phyloP scores from a whole-genome alignment of 805 yeast species.

The Candida boleticola region DNA sequence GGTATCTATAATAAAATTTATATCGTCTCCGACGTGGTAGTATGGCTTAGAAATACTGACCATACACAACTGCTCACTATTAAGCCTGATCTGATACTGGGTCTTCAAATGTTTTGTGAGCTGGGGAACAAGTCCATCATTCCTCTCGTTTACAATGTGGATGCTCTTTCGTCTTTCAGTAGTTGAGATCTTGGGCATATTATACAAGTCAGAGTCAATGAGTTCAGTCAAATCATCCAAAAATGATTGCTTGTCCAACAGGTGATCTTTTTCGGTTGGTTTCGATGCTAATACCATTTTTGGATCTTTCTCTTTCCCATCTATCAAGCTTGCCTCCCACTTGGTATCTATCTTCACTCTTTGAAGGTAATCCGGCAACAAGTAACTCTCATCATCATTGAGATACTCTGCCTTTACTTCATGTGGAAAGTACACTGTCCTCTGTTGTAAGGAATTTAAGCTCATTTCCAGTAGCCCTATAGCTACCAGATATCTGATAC shows the following conservation, averaged over 20 bases:
- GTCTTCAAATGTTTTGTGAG: slow-evolving; percentile 27
- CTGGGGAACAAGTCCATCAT: slow-evolving; percentile 20
- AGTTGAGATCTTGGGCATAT: slow-evolving; percentile 32
- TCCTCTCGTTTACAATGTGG: slow-evolving; percentile 15
- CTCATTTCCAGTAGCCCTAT: slow-evolving; percentile 29
- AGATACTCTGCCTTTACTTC: slow-evolving; percentile 22
- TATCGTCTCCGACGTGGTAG: slow-evolving; percentile 39
- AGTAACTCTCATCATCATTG: slow-evolving; percentile 22
- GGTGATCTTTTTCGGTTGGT: neutral
- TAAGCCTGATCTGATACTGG: slow-evolving; percentile 37
- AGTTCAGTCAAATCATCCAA: slow-evolving; percentile 30
- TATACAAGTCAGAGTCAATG: slow-evolving; percentile 30
- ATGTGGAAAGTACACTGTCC: slow-evolving; percentile 36
- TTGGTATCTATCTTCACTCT: slow-evolving; percentile 21
- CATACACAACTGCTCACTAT: slow-evolving; percentile 29
- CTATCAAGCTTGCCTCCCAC: slow-evolving; percentile 20
- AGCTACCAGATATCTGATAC: slow-evolving; percentile 35
- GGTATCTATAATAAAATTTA: slow-evolving; percentile 29
- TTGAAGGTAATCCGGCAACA: slow-evolving; percentile 28
- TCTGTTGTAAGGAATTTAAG: slow-evolving; percentile 13
- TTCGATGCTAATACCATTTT: neutral
- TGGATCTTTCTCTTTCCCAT: neutral
- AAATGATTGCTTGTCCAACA: slow-evolving; percentile 16
- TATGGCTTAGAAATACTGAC: slow-evolving; percentile 31
- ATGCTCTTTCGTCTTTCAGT: slow-evolving; percentile 31